Evolutionary conservation across 108 stramenopile species (phyloP).

Genomic region (Fragilaria radians): DNA sequence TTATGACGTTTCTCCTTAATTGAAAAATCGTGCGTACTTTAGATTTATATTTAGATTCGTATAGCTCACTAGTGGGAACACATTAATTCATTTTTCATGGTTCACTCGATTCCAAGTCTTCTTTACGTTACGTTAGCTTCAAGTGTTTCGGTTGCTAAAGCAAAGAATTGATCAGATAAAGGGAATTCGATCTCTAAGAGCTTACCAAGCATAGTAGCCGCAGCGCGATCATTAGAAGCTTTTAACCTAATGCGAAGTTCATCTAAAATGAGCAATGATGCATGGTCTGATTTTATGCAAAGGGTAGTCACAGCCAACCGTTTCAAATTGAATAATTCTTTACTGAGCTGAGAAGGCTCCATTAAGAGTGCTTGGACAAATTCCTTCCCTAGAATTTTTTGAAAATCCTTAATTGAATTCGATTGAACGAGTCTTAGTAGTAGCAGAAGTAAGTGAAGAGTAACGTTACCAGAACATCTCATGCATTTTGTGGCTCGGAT

Average conservation of each 20-base stretch:
- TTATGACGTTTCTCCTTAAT: no score
- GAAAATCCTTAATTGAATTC: background rate
- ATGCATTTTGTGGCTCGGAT: conserved; percentile 64
- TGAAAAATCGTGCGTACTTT: no score
- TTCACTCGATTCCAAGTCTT: no score
- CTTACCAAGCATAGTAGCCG: conserved; percentile 65
- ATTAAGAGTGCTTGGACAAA: conserved; percentile 34
- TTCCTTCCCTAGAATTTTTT: conserved; percentile 18
- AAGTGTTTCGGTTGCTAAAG: background rate
- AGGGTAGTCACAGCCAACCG: conserved; percentile 42
- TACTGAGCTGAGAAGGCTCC: conserved; percentile 25
- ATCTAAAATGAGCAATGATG: conserved; percentile 38
- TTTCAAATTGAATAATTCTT: conserved; percentile 35
- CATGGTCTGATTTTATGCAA: conserved; percentile 47
- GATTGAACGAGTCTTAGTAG: conserved; percentile 36
- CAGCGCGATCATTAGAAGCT: conserved; percentile 38
- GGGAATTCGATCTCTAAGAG: conserved; percentile 41
- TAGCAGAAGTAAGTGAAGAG: conserved; percentile 35
- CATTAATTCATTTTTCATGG: no score
- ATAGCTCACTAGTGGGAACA: no score
- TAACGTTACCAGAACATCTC: conserved; percentile 33
- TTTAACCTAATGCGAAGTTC: conserved; percentile 38
- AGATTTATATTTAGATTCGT: no score
- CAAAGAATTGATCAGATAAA: background rate
- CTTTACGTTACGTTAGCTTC: no score